Evolutionary conservation across 1,284 basidiomycete species (phyloP).

Genomic region (Malassezia equina): DNA sequence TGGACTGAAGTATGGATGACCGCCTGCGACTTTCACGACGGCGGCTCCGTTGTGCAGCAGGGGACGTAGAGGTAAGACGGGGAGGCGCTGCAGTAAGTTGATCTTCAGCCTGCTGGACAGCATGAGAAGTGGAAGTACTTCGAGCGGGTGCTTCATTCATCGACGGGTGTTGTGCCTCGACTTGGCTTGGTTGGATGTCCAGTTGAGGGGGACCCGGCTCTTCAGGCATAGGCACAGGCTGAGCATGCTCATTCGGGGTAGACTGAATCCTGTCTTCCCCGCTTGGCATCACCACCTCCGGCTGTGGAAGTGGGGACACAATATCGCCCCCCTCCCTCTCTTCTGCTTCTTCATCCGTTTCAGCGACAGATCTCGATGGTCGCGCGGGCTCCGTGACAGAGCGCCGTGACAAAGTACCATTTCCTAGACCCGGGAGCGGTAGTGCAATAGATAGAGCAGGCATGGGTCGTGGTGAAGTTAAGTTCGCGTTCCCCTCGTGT

Average conservation of each 20-base stretch:
- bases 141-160: not conserved
- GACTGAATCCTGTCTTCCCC: not conserved
- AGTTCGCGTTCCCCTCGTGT: not conserved
- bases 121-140: not conserved
- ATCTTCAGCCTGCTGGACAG: not conserved
- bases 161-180: no score
- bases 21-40: constrained; percentile 2
- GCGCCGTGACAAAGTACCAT: not conserved
- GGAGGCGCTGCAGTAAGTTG: not conserved
- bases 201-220: not conserved
- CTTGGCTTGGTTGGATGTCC: not conserved
- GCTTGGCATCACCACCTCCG: not conserved
- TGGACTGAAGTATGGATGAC: not conserved
- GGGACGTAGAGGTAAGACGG: not conserved
- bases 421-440: not conserved
- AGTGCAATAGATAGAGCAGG: not conserved
- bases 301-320: not conserved
- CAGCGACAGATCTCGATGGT: not conserved
- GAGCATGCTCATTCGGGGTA: not conserved
- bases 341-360: not conserved
- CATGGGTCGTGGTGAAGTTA: not conserved
- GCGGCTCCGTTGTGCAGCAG: not conserved
- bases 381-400: not conserved
- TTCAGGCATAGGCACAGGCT: not conserved
- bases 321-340: not conserved